phyloP scores from a whole-genome alignment of 2,329 filamentous ascomycete genomes.

The Sporothrix sp. region DNA sequence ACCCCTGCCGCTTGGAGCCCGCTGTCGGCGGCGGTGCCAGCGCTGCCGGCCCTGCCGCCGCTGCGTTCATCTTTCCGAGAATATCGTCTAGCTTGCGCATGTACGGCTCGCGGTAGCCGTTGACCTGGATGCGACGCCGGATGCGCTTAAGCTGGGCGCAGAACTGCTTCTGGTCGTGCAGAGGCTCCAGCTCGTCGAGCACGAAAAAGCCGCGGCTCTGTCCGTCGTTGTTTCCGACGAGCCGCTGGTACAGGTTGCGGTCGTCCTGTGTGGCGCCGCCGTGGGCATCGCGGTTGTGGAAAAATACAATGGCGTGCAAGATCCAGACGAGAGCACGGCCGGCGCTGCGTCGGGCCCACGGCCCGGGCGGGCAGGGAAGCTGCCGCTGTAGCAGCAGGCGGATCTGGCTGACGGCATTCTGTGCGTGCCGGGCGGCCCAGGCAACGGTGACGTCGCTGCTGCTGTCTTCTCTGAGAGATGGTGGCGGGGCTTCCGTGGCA shows the following conservation, averaged over 20 bases:
- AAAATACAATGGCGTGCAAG: slow-evolving; percentile 33
- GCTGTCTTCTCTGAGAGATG: neutral
- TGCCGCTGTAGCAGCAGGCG: slow-evolving; percentile 27
- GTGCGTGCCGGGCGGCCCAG: slow-evolving; percentile 42
- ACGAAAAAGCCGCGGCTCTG: slow-evolving; percentile 32
- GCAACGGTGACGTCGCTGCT: slow-evolving; percentile 26
- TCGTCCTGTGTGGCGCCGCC: slow-evolving; percentile 24
- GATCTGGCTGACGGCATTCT: slow-evolving; percentile 34
- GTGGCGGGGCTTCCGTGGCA: neutral
- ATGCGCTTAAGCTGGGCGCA: slow-evolving; percentile 29
- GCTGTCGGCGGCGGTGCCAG: neutral
- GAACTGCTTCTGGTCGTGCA: slow-evolving; percentile 37
- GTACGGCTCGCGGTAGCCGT: slow-evolving; percentile 16
- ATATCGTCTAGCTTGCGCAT: slow-evolving; percentile 14
- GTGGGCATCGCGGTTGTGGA: slow-evolving; percentile 31
- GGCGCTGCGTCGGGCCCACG: slow-evolving; percentile 34
- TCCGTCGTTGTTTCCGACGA: slow-evolving; percentile 35
- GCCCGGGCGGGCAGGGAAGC: slow-evolving; percentile 27
- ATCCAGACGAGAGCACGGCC: slow-evolving; percentile 40
- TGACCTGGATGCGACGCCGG: slow-evolving; percentile 15
- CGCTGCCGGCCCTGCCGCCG: neutral
- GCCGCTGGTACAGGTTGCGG: slow-evolving; percentile 38
- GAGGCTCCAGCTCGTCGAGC: slow-evolving; percentile 32
- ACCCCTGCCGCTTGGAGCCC: slow-evolving; percentile 10
- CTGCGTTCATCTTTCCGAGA: slow-evolving; percentile 11